Percentiles rank a stretch among this genome's conserved stretches.
Evolutionary conservation across 495 filamentous ascomycete species (phyloP).

Genomic region (Letharia columbiana): DNA sequence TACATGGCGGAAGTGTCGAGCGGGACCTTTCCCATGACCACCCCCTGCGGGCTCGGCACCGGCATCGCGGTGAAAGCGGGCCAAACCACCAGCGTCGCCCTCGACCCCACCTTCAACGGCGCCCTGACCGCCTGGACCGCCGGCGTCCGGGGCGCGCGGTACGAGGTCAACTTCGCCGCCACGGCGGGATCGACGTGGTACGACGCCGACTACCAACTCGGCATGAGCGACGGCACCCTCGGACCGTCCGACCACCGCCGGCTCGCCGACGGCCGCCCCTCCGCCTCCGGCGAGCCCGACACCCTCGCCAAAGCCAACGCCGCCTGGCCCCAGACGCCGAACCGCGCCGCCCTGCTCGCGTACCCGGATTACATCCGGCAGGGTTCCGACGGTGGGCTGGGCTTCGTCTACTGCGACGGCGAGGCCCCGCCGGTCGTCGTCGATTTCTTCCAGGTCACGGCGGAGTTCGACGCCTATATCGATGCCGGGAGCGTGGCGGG

Average conservation of each 20-base stretch:
- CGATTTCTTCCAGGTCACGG: constrained; percentile 16
- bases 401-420: not conserved
- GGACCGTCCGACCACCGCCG: constrained; percentile 10
- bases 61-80: constrained; percentile 5
- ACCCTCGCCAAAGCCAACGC: constrained; percentile 21
- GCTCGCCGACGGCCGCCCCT: constrained; percentile 1
- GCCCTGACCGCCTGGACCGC: constrained; percentile 15
- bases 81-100: constrained; percentile 10
- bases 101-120: constrained; percentile 13
- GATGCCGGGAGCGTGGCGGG: constrained; percentile 12
- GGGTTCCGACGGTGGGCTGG: not conserved
- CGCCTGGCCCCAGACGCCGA: constrained; percentile 2
- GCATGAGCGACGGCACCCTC: constrained; percentile 17
- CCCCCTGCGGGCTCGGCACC: not conserved
- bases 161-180: constrained; percentile 19
- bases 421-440: constrained; percentile 8
- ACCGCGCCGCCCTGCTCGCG: constrained; percentile 6
- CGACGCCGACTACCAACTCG: constrained; percentile 19
- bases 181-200: constrained; percentile 16
- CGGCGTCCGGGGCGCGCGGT: constrained; percentile 6
- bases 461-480: constrained; percentile 7
- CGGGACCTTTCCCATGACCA: constrained; percentile 12
- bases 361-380: constrained; percentile 9
- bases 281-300: constrained; percentile 20
- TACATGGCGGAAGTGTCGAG: constrained; percentile 16